A percentile compares a stretch with the other conserved stretches of the same genome.
Evolutionary conservation across 2,329 filamentous ascomycete species (phyloP).

Genomic region (Hymenoscyphus scutula): DNA sequence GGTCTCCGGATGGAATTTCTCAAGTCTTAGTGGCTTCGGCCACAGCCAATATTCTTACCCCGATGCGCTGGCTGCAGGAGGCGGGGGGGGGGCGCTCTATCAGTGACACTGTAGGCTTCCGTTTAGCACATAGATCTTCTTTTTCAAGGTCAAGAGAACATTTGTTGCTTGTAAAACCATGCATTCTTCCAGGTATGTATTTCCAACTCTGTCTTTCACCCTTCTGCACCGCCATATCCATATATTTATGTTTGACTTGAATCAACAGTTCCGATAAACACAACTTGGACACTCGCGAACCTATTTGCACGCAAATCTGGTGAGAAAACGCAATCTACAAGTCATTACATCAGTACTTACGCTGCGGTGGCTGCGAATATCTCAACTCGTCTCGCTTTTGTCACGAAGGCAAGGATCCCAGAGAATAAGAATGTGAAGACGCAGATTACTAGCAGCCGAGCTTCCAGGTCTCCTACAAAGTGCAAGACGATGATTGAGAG

Average conservation of each 20-base stretch:
- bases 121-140: no score
- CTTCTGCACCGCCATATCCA: not conserved
- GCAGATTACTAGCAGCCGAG: conserved; percentile 29
- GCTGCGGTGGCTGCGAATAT: conserved; percentile 34
- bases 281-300: conserved; percentile 18
- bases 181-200: no score
- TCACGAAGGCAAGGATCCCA: conserved; percentile 29
- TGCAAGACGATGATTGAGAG: conserved; percentile 27
- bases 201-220: no score
- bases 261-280: conserved; percentile 11
- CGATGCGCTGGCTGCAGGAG: no score
- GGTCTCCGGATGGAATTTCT: no score
- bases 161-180: no score
- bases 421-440: conserved; percentile 33
- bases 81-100: no score
- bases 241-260: not conserved
- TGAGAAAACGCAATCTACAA: not conserved
- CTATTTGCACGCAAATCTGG: not conserved
- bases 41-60: no score
- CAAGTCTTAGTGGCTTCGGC: no score
- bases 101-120: no score
- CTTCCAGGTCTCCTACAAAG: conserved; percentile 20
- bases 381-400: conserved; percentile 33
- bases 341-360: conserved; percentile 23
- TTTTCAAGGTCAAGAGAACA: no score